Base-by-base conservation (phyloP, 2,329 filamentous ascomycete genomes). In the Pseudocercospora cruenta region DNA sequence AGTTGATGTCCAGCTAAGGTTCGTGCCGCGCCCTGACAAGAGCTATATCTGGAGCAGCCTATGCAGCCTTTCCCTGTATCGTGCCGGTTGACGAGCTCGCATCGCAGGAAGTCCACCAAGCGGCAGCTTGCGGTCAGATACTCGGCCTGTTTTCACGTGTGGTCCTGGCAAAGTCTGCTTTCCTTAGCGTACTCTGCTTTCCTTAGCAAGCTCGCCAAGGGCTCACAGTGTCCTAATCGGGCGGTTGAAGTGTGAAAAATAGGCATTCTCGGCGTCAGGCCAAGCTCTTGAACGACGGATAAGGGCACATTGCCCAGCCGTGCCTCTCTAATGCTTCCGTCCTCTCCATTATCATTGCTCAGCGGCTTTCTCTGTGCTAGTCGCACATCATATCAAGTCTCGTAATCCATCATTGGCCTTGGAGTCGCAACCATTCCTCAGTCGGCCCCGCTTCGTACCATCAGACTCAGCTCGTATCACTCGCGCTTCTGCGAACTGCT, bases 1-100 rank as follows among this genome's bases (percentile, higher is more conserved):
- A 6, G 22, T 54, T 54, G 51, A 28, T 16, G 57, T 59, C 12
- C 57, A 59, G 39, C 57, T 39, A 59, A 59, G 57, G 57, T 59
- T 59, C 57, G 33, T 59, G 33, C 57, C 57, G 57, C 19, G 5
- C 57, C 33, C 19, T 21, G 57, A 24, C n/a, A 58, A 8, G 31
- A 58, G n/a, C 57, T 59, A 59, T 59, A 59, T 59, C 39, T n/a
- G 24, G 51, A 54, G 51, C 51, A n/a, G 9, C 16, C 21, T 54
- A 54, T 26, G 51, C 51, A 54, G 14, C 51, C 21, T 54, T n/a
- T 28, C 51, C 51, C 21, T 54, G 51, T 28, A 22, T n/a, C 21
- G 51, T 7, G 8, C n/a, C 51, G 21, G 24, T n/a, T 24, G 49
- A 53, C 49, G 7, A 53, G 22, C 19, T 24, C 12, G 19, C 22